Percentiles rank a stretch among this genome's conserved stretches.
Evolutionary conservation across 1,284 basidiomycete species (phyloP).

Genomic region (Leccinum subfulvum): DNA sequence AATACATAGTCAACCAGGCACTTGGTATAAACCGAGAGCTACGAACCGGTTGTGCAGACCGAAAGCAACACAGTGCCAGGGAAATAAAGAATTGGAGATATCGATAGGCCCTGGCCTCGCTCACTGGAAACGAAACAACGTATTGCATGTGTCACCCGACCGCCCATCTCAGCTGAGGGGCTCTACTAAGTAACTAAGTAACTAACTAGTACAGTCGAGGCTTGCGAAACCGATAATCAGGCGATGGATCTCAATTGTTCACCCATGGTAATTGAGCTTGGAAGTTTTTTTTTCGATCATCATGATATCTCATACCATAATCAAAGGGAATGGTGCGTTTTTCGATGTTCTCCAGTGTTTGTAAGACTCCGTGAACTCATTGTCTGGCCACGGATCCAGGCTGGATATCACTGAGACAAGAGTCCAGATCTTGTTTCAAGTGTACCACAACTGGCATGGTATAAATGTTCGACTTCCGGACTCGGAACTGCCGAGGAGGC

Average conservation of each 20-base stretch:
- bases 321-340: background rate
- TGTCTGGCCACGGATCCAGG: no score
- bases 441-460: background rate
- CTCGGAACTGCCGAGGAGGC: background rate
- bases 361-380: no score
- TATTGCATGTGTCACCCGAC: background rate
- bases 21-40: no score
- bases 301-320: background rate
- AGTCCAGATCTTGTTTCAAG: background rate
- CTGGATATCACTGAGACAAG: background rate
- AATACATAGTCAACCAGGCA: no score
- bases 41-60: no score
- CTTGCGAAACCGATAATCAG: background rate
- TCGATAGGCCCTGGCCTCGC: background rate
- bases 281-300: background rate
- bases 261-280: background rate
- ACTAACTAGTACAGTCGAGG: background rate
- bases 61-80: background rate
- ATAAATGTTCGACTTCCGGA: no score
- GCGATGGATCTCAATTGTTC: background rate
- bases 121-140: background rate
- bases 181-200: no score
- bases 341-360: no score
- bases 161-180: background rate
- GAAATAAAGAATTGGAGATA: background rate